These are phyloP conservation scores for Boletus edulis DNA, from an alignment of 768 basidiomycete genomes.

Conservation along the genomic window DNA sequence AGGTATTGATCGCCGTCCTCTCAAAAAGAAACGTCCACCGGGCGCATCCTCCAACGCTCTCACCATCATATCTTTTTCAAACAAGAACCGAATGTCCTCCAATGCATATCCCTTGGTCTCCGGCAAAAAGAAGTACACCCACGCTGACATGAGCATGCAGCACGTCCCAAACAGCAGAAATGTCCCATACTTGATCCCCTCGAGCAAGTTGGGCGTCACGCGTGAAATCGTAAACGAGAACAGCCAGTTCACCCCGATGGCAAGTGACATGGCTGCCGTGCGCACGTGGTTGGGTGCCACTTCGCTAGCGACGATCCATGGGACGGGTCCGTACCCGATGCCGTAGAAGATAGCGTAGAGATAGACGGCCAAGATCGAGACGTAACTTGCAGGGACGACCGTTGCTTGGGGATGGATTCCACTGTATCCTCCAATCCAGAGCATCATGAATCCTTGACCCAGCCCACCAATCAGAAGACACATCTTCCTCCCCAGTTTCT, in stretches of 20 bases:
- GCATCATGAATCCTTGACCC: slow-evolving; percentile 42
- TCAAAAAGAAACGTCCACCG: slow-evolving; percentile 30
- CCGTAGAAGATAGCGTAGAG: slow-evolving; percentile 38
- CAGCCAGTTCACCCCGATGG: slow-evolving; percentile 34
- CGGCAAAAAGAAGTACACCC: slow-evolving; percentile 38
- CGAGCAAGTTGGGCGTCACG: slow-evolving; percentile 38
- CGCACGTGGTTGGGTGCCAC: slow-evolving; percentile 40
- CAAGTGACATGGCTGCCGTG: slow-evolving; percentile 33
- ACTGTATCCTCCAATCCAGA: slow-evolving; percentile 37
- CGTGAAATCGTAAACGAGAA: slow-evolving; percentile 37
- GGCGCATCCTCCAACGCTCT: slow-evolving; percentile 36
- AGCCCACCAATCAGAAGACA: slow-evolving; percentile 49
- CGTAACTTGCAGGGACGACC: slow-evolving; percentile 34
- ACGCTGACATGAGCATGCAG: slow-evolving; percentile 33
- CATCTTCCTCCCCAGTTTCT: slow-evolving; percentile 46
- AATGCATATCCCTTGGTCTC: slow-evolving; percentile 40
- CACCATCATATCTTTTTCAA: slow-evolving; percentile 33
- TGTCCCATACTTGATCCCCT: slow-evolving; percentile 30
- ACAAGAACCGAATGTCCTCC: slow-evolving; percentile 39
- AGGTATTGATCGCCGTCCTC: slow-evolving; percentile 24
- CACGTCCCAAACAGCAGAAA: slow-evolving; percentile 33
- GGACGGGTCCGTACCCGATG: slow-evolving; percentile 31
- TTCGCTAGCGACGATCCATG: slow-evolving; percentile 34
- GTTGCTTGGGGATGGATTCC: slow-evolving; percentile 29
- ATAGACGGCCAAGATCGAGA: slow-evolving; percentile 39